phyloP scores from a whole-genome alignment of 306 rosid species.

The Begonia peltatifolia region DNA sequence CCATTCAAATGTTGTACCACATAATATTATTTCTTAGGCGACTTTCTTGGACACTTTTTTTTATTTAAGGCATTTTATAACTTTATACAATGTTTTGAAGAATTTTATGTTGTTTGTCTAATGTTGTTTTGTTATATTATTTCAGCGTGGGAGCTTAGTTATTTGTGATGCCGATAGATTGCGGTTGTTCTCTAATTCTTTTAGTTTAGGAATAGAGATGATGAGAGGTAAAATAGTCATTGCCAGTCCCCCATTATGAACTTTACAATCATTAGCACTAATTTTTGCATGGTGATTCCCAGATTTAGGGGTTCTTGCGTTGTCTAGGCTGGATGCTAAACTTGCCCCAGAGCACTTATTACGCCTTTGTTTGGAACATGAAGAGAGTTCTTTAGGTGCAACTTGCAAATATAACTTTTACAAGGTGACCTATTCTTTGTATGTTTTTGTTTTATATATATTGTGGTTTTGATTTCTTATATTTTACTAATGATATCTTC shows the following conservation, averaged over 20 bases:
- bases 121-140: conserved; percentile 6
- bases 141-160: conserved; percentile 46
- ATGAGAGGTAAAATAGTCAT: conserved; percentile 35
- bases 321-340: conserved; percentile 48
- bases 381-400: conserved; percentile 26
- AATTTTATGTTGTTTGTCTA: no score
- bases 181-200: conserved; percentile 47
- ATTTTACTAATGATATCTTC: conserved; percentile 3
- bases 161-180: conserved; percentile 42
- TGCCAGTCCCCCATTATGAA: background rate
- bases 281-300: conserved; percentile 6
- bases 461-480: conserved; percentile 1
- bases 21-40: no score
- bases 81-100: no score
- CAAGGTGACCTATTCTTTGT: conserved; percentile 34
- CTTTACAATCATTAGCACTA: background rate
- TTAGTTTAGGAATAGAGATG: conserved; percentile 44
- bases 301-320: conserved; percentile 38
- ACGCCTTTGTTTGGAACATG: conserved; percentile 57
- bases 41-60: no score
- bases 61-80: no score
- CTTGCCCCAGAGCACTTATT: conserved; percentile 72
- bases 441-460: background rate
- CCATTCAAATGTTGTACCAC: no score
- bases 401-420: conserved; percentile 53